These are phyloP conservation scores for Aspergillus sp. DNA, from an alignment of 2,329 filamentous ascomycete genomes.

Conservation along the genomic window DNA sequence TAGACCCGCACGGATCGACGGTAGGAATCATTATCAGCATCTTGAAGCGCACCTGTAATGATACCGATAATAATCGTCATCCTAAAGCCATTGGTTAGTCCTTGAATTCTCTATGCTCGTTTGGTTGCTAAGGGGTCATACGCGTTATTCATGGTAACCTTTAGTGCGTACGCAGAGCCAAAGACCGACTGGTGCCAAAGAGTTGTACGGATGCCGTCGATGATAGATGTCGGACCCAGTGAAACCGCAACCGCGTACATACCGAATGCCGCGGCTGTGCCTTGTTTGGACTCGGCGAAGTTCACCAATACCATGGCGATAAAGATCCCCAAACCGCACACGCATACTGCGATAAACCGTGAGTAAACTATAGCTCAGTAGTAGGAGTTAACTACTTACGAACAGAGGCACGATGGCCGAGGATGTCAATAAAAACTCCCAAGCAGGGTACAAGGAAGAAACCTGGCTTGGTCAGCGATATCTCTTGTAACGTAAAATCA, in stretches of 20 bases:
- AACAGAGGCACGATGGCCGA: slow-evolving; percentile 55
- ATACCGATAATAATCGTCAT: slow-evolving; percentile 64
- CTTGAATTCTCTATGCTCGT: not conserved
- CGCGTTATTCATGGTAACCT: slow-evolving; percentile 63
- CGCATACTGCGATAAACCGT: slow-evolving; percentile 33
- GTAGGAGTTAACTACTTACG: slow-evolving; percentile 29
- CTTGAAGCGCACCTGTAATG: slow-evolving; percentile 60
- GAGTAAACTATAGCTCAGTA: not conserved
- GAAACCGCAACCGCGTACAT: slow-evolving; percentile 59
- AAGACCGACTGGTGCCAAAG: slow-evolving; percentile 64
- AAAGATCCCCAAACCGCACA: slow-evolving; percentile 55
- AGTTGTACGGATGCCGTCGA: slow-evolving; percentile 61
- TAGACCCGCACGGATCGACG: slow-evolving; percentile 59
- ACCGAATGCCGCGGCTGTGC: slow-evolving; percentile 61
- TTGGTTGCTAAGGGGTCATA: slow-evolving; percentile 21
- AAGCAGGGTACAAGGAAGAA: slow-evolving; percentile 62
- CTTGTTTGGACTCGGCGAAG: slow-evolving; percentile 51
- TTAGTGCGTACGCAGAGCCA: slow-evolving; percentile 61
- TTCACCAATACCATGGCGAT: slow-evolving; percentile 57
- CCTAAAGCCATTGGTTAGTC: slow-evolving; percentile 27
- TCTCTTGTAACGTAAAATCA: not conserved
- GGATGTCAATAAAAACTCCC: slow-evolving; percentile 58
- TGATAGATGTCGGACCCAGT: slow-evolving; percentile 60
- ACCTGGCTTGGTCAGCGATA: slow-evolving; percentile 16
- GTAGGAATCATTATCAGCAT: slow-evolving; percentile 59